These are phyloP conservation scores for Durusdinium trenchii DNA, from an alignment of 73 alveolate genomes.

Conservation along the genomic window DNA sequence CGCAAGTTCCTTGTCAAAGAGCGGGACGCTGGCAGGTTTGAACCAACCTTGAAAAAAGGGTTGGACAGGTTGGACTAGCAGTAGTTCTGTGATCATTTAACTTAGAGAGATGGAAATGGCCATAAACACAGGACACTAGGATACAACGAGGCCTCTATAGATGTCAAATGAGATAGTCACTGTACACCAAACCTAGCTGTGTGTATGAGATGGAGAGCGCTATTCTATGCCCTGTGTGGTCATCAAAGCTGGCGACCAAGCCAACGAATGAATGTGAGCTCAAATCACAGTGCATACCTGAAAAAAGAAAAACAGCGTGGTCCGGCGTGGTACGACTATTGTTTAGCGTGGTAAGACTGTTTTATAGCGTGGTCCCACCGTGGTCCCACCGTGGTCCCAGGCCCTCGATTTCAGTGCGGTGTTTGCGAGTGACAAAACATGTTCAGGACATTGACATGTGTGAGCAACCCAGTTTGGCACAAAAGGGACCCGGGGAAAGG, in stretches of 20 bases:
- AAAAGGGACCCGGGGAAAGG: too few relatives aligned
- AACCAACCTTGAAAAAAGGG: conserved; percentile 2
- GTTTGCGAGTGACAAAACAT: background rate
- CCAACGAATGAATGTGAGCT: background rate
- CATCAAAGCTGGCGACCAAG: background rate
- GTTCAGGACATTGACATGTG: background rate
- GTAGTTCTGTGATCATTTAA: background rate
- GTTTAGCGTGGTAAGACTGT: conserved; percentile 26
- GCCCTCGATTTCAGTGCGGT: background rate
- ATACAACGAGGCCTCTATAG: background rate
- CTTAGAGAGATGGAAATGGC: background rate
- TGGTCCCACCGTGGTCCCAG: conserved; percentile 59
- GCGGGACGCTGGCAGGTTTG: background rate
- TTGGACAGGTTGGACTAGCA: background rate
- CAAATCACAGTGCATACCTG: too few relatives aligned
- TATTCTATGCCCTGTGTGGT: too few relatives aligned
- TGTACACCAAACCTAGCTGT: too few relatives aligned
- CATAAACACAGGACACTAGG: background rate
- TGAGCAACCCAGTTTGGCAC: too few relatives aligned
- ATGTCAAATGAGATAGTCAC: background rate
- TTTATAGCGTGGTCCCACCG: conserved; percentile 29
- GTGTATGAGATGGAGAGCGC: background rate
- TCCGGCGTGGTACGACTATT: conserved; percentile 21
- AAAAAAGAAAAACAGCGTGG: conserved; percentile 32
- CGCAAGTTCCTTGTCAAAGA: background rate